Evolutionary conservation across 768 basidiomycete genomes (phyloP), one percentile per base, ranked within the genome.

Genomic region (Phallus indusiatus): DNA sequence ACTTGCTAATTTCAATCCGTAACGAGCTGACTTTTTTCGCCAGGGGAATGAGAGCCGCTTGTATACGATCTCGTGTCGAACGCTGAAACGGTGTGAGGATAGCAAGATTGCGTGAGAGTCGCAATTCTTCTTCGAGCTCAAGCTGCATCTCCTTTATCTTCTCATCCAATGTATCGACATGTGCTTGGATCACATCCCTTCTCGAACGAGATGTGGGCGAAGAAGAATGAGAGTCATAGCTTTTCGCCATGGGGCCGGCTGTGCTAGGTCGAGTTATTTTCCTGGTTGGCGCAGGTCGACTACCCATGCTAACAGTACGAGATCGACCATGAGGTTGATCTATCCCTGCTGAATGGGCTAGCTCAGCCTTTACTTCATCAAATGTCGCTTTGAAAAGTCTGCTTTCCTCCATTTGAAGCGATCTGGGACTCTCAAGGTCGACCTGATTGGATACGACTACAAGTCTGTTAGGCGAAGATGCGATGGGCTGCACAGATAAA

Each of bases 21-120:
- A 83, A 72, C 62, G 78, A 76, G 65, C 79, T 81, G 53, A 98
- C 73, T 46, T 81, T 78, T 66, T 80, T 84, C 8, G 86, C 81
- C 12, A 86, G 74, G 17, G 71, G 73, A 64, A 84, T 82, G 17
- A 94, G 74, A 2, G 83, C 76, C 21, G 72, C 64, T 21, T 80
- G 72, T 24, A 99, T 78, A 49, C 85, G 81, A 62, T 91, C 88
- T 51, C 94, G 82, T 3, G 94, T 94, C 9, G 84, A 76, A 52
- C 82, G 82, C 66, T 86, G 90, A 70, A 98, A 94, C 2, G 96
- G 94, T 16, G 90, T 87, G 42, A 97, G 77, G 47, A 88, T 81
- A 1, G 85, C 85, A 20, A 97, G 78, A 65, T 94, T 95, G 47
- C 88, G 85, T 20, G 87, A 81, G 47, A 86, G 74, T 17, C 86